Base-by-base conservation (phyloP, 306 rosid genomes). In the Cicer pinnatifidum region DNA sequence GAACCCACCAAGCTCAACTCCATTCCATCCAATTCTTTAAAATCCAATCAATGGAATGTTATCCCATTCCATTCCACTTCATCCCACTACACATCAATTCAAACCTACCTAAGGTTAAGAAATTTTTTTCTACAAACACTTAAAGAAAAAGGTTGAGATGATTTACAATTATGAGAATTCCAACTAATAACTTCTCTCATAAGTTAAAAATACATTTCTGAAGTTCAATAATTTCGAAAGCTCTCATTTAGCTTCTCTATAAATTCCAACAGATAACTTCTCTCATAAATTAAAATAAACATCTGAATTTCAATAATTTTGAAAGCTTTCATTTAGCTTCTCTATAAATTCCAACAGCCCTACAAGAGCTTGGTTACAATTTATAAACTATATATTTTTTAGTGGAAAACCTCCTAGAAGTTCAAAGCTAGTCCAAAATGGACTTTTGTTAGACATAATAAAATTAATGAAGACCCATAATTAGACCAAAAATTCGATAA, bases 361-460 rank as follows among this genome's bases (percentile, higher is more conserved):
- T 41, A 20, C 9, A 10, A 41, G 38, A 41, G 37, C 6, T 40
- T 63, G 15, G 7, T 15, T 63, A 59, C 33, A 15, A 41, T 37
- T 17, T 65, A 43, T 19, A 41, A 65, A 10, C 52, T 19, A 65
- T 41, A 65, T 10, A 65, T 16, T 41, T 5, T 43, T 65, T 23
- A 65, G 10, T 43, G 7, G 52, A 43, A 65, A 65, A 65, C 17
- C 6, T 0, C 16, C 54, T 19, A 65, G 39, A 43, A 43, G 39
- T 65, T 65, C 37, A 23, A 16, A 65, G 54, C 71, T 19, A 10
- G 15, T 65, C 53, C 20, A n/a, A 61, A 37, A 7, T 61, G 43
- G 8, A 7, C 1, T 40, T 40, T 0, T 15, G 40, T 15, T 40
- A 7, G 52, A 58, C 33, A 65, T 45, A 39, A 19, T 11, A 11